These are phyloP conservation scores for Xerocomus alliaceus DNA, from an alignment of 1,284 basidiomycete genomes.

Conservation along the genomic window DNA sequence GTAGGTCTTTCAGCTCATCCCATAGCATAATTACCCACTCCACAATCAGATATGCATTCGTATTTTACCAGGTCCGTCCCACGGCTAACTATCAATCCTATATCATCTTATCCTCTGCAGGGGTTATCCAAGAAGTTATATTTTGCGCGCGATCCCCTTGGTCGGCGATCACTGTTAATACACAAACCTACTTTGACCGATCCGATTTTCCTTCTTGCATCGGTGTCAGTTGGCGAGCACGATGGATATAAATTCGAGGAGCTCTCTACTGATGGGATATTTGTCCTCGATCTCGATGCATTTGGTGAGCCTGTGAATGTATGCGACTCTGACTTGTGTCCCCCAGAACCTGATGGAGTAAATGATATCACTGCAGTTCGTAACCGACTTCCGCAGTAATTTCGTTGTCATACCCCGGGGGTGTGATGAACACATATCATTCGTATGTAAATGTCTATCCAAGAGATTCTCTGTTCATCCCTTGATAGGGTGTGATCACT, in stretches of 20 bases:
- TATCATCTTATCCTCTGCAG: slow-evolving; percentile 43
- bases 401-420: slow-evolving; percentile 37
- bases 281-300: slow-evolving; percentile 53
- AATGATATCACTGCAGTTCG: slow-evolving; percentile 38
- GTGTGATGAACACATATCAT: slow-evolving; percentile 21
- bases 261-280: slow-evolving; percentile 65
- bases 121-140: slow-evolving; percentile 58
- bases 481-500: slow-evolving; percentile 50
- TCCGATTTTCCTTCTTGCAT: slow-evolving; percentile 68
- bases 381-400: slow-evolving; percentile 38
- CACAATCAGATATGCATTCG: slow-evolving; percentile 76
- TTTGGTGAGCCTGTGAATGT: slow-evolving; percentile 38
- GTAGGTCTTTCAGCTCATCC: slow-evolving; percentile 56
- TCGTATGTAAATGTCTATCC: slow-evolving; percentile 33
- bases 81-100: neutral
- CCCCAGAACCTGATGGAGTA: slow-evolving; percentile 9
- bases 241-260: slow-evolving; percentile 62
- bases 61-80: slow-evolving; percentile 72
- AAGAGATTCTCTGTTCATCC: neutral
- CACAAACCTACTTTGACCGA: slow-evolving; percentile 56
- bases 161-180: slow-evolving; percentile 86
- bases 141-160: slow-evolving; percentile 90
- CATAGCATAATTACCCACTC: neutral
- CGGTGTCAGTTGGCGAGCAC: slow-evolving; percentile 63
- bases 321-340: slow-evolving; percentile 5